Percentiles rank a stretch among this genome's conserved stretches.
Conservation (phyloP, 2,329 filamentous ascomycete genomes). For the Pseudogymnoascus sp. region DNA sequence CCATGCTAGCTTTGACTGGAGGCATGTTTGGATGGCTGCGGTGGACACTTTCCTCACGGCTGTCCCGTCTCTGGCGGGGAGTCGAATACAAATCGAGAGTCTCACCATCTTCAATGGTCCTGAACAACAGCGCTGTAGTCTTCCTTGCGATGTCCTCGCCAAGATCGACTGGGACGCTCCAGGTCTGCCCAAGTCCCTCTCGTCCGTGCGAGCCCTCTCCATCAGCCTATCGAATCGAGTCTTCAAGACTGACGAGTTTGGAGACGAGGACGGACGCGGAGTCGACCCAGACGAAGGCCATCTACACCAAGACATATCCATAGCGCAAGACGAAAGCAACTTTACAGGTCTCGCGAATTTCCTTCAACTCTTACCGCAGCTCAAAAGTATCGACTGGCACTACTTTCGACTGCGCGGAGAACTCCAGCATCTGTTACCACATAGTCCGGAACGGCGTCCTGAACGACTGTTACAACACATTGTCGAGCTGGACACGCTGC, state of each 20-base stretch:
- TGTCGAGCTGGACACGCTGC: background rate
- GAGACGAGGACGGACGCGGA: background rate
- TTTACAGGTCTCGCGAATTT: background rate
- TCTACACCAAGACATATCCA: background rate
- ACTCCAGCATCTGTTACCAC: background rate
- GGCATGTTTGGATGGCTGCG: background rate
- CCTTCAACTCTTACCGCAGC: background rate
- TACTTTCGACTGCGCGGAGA: background rate
- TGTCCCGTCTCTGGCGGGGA: background rate
- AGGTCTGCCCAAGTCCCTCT: background rate
- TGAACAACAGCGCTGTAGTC: background rate
- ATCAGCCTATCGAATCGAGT: background rate
- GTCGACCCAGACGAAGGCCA: background rate
- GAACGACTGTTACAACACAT: background rate
- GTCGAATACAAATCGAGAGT: background rate
- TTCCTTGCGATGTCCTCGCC: background rate
- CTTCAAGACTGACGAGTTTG: background rate
- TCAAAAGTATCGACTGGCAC: background rate
- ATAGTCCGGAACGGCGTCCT: background rate
- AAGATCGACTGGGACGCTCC: background rate
- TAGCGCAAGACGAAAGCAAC: background rate
- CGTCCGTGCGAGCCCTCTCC: background rate
- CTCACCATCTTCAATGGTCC: background rate
- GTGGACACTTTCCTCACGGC: background rate
- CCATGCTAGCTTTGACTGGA: background rate